Percentiles rank a stretch among this genome's conserved stretches.
Conservation (phyloP, 148 eudicot species). For the Rhododendron ferrugineum region DNA sequence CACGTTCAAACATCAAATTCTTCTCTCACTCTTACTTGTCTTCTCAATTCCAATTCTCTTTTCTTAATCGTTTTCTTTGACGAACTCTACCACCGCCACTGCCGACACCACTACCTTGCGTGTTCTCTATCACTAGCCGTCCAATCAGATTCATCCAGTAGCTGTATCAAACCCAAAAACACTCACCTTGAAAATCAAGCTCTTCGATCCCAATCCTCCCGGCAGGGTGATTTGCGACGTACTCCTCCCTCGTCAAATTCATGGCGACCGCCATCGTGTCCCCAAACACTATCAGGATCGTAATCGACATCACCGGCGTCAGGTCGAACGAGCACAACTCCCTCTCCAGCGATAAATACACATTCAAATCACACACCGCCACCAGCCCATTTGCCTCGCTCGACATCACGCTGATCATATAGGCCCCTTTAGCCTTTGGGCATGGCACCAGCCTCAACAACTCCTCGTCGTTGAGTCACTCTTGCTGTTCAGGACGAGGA, state of each 20-base stretch:
- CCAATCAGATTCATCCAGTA: no score
- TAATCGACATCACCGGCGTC: no score
- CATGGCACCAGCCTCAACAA: conserved; percentile 63
- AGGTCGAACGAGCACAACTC: conserved; percentile 95
- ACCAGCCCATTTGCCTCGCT: conserved; percentile 43
- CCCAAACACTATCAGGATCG: no score
- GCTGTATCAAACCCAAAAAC: not conserved
- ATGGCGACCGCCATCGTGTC: no score
- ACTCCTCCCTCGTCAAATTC: conserved; percentile 71
- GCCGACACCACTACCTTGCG: no score
- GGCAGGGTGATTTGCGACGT: conserved; percentile 97
- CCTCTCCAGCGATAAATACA: conserved; percentile 80
- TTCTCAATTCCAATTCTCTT: no score
- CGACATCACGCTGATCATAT: conserved; percentile 60
- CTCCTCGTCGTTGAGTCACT: conserved; percentile 69
- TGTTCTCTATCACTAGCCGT: no score
- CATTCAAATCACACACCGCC: conserved; percentile 64
- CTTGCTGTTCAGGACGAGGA: conserved; percentile 68
- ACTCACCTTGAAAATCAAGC: conserved; percentile 78
- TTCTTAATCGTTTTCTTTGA: no score
- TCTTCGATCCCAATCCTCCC: conserved; percentile 82
- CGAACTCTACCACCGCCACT: no score
- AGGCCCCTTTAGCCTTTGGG: conserved; percentile 73
- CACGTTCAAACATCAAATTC: no score
- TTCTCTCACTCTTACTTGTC: no score